Conservation (phyloP, 2,329 filamentous ascomycete species). For the Ampelomyces quisqualis region DNA sequence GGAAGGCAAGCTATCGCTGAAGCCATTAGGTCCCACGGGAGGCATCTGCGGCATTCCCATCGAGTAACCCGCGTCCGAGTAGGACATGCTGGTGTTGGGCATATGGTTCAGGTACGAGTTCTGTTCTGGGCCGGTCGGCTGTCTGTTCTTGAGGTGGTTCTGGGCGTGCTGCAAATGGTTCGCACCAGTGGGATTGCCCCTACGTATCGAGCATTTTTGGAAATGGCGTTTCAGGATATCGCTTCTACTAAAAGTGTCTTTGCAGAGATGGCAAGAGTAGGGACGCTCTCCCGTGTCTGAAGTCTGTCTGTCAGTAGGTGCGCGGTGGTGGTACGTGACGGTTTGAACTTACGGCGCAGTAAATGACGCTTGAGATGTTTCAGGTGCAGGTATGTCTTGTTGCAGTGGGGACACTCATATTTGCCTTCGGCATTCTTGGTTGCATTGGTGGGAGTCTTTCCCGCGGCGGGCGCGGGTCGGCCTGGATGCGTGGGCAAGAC, state of each 20-base stretch:
- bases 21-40: slow-evolving; percentile 35
- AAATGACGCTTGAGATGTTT: slow-evolving; percentile 98
- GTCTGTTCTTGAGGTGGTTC: slow-evolving; percentile 69
- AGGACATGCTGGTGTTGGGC: slow-evolving; percentile 36
- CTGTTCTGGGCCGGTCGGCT: slow-evolving; percentile 36
- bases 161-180: slow-evolving; percentile 93
- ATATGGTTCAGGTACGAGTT: slow-evolving; percentile 42
- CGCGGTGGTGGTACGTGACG: slow-evolving; percentile 1
- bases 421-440: slow-evolving; percentile 97
- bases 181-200: slow-evolving; percentile 91
- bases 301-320: too few species aligned
- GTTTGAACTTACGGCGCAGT: slow-evolving; percentile 76
- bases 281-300: slow-evolving; percentile 98
- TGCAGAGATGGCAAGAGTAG: slow-evolving; percentile 97
- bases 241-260: slow-evolving; percentile 95
- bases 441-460: slow-evolving; percentile 82
- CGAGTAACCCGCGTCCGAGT: slow-evolving; percentile 35
- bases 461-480: slow-evolving; percentile 72
- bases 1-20: slow-evolving; percentile 42
- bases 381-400: slow-evolving; percentile 94
- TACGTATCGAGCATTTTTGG: slow-evolving; percentile 95
- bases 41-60: slow-evolving; percentile 41
- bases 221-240: slow-evolving; percentile 99
- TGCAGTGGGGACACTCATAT: slow-evolving; percentile 96
- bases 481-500: slow-evolving; percentile 90